These are phyloP conservation scores for Balamuthia mandrillaris DNA, from an alignment of 208 protist species.

Conservation along the genomic window DNA sequence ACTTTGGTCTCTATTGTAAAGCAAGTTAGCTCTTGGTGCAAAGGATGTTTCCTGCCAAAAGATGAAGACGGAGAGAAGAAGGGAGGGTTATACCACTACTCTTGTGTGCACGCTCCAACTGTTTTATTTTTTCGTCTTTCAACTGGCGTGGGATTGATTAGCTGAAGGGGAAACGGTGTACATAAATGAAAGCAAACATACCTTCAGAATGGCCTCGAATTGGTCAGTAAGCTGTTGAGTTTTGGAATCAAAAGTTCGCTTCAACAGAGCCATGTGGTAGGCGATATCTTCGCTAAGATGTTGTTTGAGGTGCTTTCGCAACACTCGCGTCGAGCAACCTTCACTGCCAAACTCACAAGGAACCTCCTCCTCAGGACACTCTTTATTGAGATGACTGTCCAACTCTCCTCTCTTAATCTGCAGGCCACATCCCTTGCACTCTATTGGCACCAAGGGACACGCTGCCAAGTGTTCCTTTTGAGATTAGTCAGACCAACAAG, in stretches of 20 bases:
- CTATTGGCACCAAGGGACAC: constrained; percentile 37
- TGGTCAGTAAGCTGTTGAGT: constrained; percentile 8
- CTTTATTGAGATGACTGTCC: background rate
- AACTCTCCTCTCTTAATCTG: background rate
- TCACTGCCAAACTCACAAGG: background rate
- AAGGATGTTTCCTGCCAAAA: background rate
- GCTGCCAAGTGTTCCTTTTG: constrained; percentile 39
- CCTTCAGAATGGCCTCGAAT: constrained; percentile 10
- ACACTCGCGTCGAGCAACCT: background rate
- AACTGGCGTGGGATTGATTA: background rate
- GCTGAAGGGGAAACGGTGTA: background rate
- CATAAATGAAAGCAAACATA: background rate
- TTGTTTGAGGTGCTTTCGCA: background rate
- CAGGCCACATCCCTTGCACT: constrained; percentile 27
- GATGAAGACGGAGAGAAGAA: background rate
- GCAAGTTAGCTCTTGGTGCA: background rate
- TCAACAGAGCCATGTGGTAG: constrained; percentile 21
- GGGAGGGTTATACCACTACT: background rate
- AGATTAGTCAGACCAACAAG: background rate
- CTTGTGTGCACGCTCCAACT: background rate
- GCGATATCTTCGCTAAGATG: constrained; percentile 1
- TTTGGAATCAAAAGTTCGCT: constrained; percentile 2
- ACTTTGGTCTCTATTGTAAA: constrained; percentile 20
- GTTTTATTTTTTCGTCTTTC: background rate
- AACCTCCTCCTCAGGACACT: background rate